Evolutionary conservation across 2,329 filamentous ascomycete genomes (phyloP).

Genomic region (Paracamarosporium sp.): DNA sequence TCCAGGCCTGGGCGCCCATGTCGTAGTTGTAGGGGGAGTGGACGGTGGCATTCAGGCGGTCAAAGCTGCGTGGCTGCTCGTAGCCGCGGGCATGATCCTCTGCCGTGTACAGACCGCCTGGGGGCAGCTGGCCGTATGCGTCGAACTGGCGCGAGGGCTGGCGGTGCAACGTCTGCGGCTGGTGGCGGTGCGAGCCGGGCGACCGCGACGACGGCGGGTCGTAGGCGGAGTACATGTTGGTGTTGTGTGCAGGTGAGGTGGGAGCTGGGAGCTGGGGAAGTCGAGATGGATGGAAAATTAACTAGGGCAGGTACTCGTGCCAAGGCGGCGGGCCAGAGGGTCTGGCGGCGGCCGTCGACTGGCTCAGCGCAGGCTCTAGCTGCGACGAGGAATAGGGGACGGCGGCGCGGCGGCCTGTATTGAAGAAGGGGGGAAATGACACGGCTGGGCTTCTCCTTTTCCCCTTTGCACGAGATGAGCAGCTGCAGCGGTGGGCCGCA

Average conservation of each 20-base stretch:
- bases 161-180: conserved; percentile 66
- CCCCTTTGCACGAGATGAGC: conserved; percentile 29
- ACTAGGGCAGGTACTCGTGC: conserved; percentile 22
- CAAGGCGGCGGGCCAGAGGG: conserved; percentile 11
- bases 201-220: conserved; percentile 65
- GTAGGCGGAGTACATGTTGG: conserved; percentile 46
- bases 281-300: conserved; percentile 29
- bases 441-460: conserved; percentile 31
- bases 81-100: conserved; percentile 66
- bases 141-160: conserved; percentile 82
- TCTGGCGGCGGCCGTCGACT: conserved; percentile 16
- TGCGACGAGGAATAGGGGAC: conserved; percentile 23
- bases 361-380: conserved; percentile 10
- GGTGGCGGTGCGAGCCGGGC: conserved; percentile 74
- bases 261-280: conserved; percentile 21
- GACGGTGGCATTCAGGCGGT: conserved; percentile 65
- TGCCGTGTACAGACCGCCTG: conserved; percentile 69
- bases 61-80: conserved; percentile 62
- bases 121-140: conserved; percentile 69
- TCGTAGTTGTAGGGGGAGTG: conserved; percentile 72
- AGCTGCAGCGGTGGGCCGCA: conserved; percentile 32
- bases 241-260: conserved; percentile 18
- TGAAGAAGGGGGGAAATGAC: conserved; percentile 25
- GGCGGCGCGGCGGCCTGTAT: conserved; percentile 14
- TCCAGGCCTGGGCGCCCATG: conserved; percentile 77